A percentile compares a stretch with the other conserved stretches of the same genome.
These are phyloP conservation scores for Oehlia diaphana DNA, from an alignment of 192 early-diverging fungal genomes.

Conservation along the genomic window DNA sequence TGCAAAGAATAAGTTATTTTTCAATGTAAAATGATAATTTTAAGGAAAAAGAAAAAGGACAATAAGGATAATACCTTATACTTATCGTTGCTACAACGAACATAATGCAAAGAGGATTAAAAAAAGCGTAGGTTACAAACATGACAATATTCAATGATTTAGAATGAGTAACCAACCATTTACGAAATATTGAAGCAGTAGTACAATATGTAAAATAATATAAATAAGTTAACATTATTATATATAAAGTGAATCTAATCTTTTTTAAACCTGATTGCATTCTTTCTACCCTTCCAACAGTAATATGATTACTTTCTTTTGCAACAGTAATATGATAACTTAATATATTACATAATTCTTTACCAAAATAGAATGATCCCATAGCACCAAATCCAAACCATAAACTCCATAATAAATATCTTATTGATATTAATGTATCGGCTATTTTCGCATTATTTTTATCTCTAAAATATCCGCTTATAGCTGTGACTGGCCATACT, in stretches of 20 bases:
- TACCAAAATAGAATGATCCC: constrained; percentile 8
- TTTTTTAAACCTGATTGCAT: constrained; percentile 7
- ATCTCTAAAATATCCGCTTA: neutral
- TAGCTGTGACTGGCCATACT: neutral
- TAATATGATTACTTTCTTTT: neutral
- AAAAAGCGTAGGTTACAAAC: neutral
- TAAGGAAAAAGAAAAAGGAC: neutral
- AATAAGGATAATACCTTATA: neutral
- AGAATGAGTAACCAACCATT: neutral
- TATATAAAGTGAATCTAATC: constrained; percentile 1
- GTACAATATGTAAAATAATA: neutral
- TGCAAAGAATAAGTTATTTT: neutral
- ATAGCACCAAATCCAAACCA: neutral
- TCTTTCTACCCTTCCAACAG: neutral
- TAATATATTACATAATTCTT: neutral
- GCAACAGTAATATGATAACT: neutral
- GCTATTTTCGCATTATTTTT: neutral
- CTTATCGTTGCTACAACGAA: neutral
- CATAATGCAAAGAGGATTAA: neutral
- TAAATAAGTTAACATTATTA: neutral
- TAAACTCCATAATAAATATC: neutral
- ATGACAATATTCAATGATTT: neutral
- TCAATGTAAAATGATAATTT: neutral
- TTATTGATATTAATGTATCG: neutral
- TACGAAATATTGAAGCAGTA: neutral